Conservation (phyloP, 179 eudicot genomes). For the Nepenthes alata region DNA sequence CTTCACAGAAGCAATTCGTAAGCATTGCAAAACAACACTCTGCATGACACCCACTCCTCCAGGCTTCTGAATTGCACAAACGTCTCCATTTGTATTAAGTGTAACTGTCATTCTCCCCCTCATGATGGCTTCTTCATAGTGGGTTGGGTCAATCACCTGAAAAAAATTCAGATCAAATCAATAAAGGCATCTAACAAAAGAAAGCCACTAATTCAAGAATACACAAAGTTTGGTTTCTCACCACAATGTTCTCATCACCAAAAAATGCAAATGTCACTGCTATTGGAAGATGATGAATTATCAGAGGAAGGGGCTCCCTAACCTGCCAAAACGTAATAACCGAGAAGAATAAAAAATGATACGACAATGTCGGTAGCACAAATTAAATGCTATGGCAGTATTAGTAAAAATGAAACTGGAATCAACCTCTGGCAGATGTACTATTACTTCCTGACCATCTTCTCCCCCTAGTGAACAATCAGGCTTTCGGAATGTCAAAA, state of each 20-base stretch:
- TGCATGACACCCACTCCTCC: slow-evolving; percentile 76
- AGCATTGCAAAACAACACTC: slow-evolving; percentile 69
- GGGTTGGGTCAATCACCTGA: slow-evolving; percentile 73
- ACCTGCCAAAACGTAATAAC: slow-evolving; percentile 30
- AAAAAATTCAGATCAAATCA: not conserved
- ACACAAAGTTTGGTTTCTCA: slow-evolving; percentile 18
- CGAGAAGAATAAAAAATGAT: not conserved
- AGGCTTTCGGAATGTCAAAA: slow-evolving; percentile 72
- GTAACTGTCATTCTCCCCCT: slow-evolving; percentile 75
- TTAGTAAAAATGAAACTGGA: not conserved
- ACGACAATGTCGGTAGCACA: not conserved
- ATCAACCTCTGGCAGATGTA: slow-evolving; percentile 75
- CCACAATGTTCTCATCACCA: slow-evolving; percentile 51
- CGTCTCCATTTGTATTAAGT: slow-evolving; percentile 71
- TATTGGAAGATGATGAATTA: slow-evolving; percentile 83
- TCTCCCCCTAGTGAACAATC: slow-evolving; percentile 80
- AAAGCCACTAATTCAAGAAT: not conserved
- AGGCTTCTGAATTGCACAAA: slow-evolving; percentile 85
- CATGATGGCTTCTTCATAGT: slow-evolving; percentile 73
- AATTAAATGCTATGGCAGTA: not conserved
- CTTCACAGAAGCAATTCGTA: slow-evolving; percentile 69
- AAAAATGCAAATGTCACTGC: slow-evolving; percentile 85
- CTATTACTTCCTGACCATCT: slow-evolving; percentile 68
- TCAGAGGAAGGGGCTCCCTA: slow-evolving; percentile 73
- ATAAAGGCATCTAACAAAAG: slow-evolving; percentile 1